Percentiles rank a stretch among this genome's conserved stretches.
Evolutionary conservation across 352 stramenopile genomes (phyloP).

Genomic region (Peronospora farinosa): DNA sequence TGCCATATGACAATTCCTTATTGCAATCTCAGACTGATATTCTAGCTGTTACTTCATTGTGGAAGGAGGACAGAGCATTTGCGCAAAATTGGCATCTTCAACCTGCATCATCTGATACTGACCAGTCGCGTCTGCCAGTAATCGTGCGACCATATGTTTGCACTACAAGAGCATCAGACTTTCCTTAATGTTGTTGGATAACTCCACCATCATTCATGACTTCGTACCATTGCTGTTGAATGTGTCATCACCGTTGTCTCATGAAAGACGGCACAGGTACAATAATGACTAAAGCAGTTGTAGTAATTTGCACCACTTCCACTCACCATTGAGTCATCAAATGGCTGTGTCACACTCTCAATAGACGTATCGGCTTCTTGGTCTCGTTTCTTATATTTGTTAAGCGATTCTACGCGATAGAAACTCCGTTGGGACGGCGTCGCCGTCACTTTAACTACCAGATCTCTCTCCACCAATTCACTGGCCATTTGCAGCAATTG

Average conservation of each 20-base stretch:
- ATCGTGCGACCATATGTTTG: constrained; percentile 63
- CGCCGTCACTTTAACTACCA: constrained; percentile 44
- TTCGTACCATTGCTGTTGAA: constrained; percentile 48
- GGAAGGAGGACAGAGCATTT: constrained; percentile 44
- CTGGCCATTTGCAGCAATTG: constrained; percentile 49
- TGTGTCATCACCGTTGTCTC: constrained; percentile 29
- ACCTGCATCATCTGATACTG: constrained; percentile 45
- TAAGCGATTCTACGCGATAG: constrained; percentile 66
- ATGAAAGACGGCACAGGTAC: constrained; percentile 53
- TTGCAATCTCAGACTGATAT: too few species aligned
- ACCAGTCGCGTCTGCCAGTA: constrained; percentile 49
- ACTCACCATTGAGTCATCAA: constrained; percentile 36
- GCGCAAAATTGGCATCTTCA: constrained; percentile 48
- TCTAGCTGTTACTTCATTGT: background rate
- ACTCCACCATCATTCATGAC: background rate
- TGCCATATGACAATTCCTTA: too few species aligned
- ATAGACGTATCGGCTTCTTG: constrained; percentile 9
- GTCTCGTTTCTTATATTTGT: constrained; percentile 34
- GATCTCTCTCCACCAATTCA: constrained; percentile 38
- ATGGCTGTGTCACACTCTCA: constrained; percentile 32
- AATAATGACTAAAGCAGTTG: constrained; percentile 70
- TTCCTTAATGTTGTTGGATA: background rate
- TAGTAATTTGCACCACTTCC: constrained; percentile 56
- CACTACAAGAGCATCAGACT: constrained; percentile 30
- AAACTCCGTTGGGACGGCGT: constrained; percentile 44